These are phyloP conservation scores for Phytophthora lateralis DNA, from an alignment of 352 stramenopile genomes.

Conservation along the genomic window DNA sequence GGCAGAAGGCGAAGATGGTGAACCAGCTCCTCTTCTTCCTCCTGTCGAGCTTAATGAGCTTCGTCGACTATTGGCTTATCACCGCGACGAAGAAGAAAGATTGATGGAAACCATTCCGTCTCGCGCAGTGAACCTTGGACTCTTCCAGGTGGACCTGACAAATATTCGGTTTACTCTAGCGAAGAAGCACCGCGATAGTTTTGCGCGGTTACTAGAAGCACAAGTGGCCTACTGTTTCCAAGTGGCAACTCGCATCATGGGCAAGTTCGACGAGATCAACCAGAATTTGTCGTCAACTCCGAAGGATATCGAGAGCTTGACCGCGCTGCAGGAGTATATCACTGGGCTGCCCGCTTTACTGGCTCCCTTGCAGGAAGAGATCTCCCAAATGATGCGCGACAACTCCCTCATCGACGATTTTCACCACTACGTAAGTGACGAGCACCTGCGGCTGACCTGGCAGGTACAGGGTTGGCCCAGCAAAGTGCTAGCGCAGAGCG, in stretches of 20 bases:
- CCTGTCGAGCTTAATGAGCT: conserved; percentile 83
- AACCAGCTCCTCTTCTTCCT: conserved; percentile 53
- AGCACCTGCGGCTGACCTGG: conserved; percentile 90
- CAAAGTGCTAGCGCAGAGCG: conserved; percentile 86
- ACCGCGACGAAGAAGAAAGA: conserved; percentile 68
- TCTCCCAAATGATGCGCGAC: conserved; percentile 78
- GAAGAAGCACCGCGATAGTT: conserved; percentile 83
- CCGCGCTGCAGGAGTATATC: conserved; percentile 89
- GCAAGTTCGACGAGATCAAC: conserved; percentile 89
- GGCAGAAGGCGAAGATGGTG: conserved; percentile 41
- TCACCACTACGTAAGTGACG: conserved; percentile 80
- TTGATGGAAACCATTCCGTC: conserved; percentile 75
- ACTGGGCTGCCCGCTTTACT: conserved; percentile 68
- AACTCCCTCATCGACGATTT: conserved; percentile 87
- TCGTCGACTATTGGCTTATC: conserved; percentile 59
- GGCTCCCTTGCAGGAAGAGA: conserved; percentile 82
- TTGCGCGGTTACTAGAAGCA: conserved; percentile 71
- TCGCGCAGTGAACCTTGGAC: conserved; percentile 68
- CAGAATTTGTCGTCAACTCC: conserved; percentile 77
- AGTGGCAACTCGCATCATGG: conserved; percentile 67
- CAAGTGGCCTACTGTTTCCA: conserved; percentile 74
- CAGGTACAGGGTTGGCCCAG: conserved; percentile 89
- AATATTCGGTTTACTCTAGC: conserved; percentile 76
- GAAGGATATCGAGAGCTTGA: conserved; percentile 93
- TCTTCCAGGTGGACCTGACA: conserved; percentile 82